Base-by-base conservation (phyloP, 495 filamentous ascomycete genomes). In the Aspergillus nanangensis region DNA sequence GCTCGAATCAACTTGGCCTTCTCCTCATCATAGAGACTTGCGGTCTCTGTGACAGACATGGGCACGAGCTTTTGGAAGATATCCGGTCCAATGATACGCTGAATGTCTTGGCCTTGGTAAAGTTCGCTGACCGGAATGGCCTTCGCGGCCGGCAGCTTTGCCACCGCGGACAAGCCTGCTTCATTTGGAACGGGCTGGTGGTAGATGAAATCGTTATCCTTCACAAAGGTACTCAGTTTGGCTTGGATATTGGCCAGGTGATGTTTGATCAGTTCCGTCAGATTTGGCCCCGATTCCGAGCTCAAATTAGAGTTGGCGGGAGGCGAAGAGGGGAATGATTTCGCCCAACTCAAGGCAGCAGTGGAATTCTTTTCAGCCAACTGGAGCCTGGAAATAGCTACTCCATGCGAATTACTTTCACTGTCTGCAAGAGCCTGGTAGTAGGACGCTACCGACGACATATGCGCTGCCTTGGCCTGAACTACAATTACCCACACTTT, bases 191-290 rank as follows among this genome's bases (percentile, higher is more conserved):
- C 82, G 0, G 81, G 81, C 50, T 96, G 89, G 63, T 98, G 93
- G 56, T 97, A 98, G 56, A 98, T 96, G 60, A 92, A 96, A 58
- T 98, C 93, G 60, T 98, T 98, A 63, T 98, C 93, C 51, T 96
- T 96, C 46, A 77, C 74, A 49, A 88, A 75, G 44, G 87, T 82
- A 9, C 70, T 66, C 19, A 95, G 71, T 56, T 82, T 87, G 41
- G 93, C 84, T 63, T 95, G 86, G 14, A 96, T 83, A 29, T 82
- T 85, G 0, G 81, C 71, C 9, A 87, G 72, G 52, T 96, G 92
- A 46, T 88, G 78, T 63, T 87, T 95, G 32, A 86, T 85, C 23
- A 94, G 78, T 10, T 95, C 90, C 20, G 78, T 63, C n/a, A 98
- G 61, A 40, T 76, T 75, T 9, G 73, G 39, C 0, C 88, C 88